Evolutionary conservation across 257 asterid species (phyloP).

Genomic region (Schizonepeta tenuifolia): DNA sequence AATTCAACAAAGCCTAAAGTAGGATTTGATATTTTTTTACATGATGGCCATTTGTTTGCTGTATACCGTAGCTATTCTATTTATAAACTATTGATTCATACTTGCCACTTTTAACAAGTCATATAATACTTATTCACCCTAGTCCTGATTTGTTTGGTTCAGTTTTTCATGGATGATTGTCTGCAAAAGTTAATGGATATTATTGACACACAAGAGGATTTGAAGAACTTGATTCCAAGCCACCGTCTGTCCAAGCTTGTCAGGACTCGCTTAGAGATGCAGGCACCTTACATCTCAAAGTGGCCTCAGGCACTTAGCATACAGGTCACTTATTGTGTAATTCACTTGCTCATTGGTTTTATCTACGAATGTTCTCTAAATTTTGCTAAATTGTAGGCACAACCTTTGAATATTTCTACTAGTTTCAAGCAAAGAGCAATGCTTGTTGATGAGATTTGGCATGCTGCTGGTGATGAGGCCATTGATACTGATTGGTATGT

Average conservation of each 20-base stretch:
- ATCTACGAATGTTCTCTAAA: not conserved
- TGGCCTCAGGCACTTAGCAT: constrained; percentile 98
- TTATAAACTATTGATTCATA: constrained; percentile 11
- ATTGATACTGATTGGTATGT: constrained; percentile 78
- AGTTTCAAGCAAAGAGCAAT: constrained; percentile 93
- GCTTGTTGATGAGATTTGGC: constrained; percentile 96
- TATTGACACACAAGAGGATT: constrained; percentile 65
- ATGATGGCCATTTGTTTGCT: constrained; percentile 14
- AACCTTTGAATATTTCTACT: constrained; percentile 69
- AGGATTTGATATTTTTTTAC: not conserved
- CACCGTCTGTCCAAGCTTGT: constrained; percentile 77
- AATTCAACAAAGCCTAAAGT: too few species aligned
- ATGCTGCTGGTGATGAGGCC: constrained; percentile 81
- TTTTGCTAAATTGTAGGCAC: constrained; percentile 56
- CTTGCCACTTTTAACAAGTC: constrained; percentile 1
- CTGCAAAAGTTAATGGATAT: constrained; percentile 76
- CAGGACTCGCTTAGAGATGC: constrained; percentile 87
- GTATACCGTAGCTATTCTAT: not conserved
- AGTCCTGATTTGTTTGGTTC: constrained; percentile 38
- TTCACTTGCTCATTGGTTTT: constrained; percentile 16
- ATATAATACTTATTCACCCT: constrained; percentile 19
- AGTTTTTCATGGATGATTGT: constrained; percentile 98
- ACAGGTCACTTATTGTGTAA: constrained; percentile 53
- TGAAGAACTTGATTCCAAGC: constrained; percentile 67
- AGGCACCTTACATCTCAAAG: constrained; percentile 88